Base-by-base conservation (phyloP, 2,329 filamentous ascomycete genomes). In the Alternaria incomplexa region DNA sequence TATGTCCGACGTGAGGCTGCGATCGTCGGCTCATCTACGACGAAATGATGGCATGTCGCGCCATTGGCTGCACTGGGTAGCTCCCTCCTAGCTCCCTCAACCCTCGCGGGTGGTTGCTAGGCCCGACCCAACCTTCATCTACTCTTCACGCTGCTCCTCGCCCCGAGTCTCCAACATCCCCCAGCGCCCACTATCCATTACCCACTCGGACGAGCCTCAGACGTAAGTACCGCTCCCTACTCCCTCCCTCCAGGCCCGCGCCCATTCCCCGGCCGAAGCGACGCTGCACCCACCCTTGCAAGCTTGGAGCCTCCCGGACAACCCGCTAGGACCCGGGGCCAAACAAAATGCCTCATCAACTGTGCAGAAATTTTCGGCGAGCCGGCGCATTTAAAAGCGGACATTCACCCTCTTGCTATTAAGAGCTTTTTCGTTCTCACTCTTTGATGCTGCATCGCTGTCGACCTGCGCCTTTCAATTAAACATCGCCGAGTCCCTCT, bases 321-420 rank as follows among this genome's bases (percentile, higher is more conserved):
- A 60, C 67, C 72, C 73, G 70, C 69, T 69, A 54, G 69, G 71
- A 70, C 69, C 75, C 73, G 69, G 65, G 65, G 62, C 72, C 69
- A 76, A 73, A 73, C 74, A 74, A 77, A 79, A 78, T 78, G 69
- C 77, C 76, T 77, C 76, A 78, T 66, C 54, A 64, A 57, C 53
- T 68, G 36, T 40, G 73, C 72, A 76, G 73, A 75, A 73, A 68
- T 75, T 77, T 78, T 77, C 73, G 69, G 74, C 67, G 46, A 70
- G 50, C 66, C 65, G 67, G 66, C 62, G 63, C 52, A 58, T 66
- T 77, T 78, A 73, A 77, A 77, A 76, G 69, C 70, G 65, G 67
- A 62, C 58, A 64, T 65, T 61, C 62, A 66, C 59, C 68, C 68
- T 63, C 57, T 56, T 53, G 28, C 58, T 67, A 45, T 69, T 66